phyloP scores from a whole-genome alignment of 2,329 filamentous ascomycete genomes.

The Aspergillus pseudonomiae region DNA sequence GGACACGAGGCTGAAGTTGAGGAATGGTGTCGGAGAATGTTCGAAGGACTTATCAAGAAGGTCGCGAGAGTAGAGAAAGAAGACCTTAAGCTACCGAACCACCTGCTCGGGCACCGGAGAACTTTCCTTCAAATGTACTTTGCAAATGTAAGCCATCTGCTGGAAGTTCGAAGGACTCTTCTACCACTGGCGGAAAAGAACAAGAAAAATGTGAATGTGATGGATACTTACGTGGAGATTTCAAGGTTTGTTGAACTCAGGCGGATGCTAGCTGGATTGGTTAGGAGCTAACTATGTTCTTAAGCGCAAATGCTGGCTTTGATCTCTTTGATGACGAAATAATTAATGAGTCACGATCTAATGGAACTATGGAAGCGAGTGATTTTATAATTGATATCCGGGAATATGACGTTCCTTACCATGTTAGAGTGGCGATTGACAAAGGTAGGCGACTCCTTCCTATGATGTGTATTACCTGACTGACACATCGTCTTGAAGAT shows the following conservation, averaged over 20 bases:
- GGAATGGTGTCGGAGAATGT: slow-evolving; percentile 84
- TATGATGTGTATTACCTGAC: slow-evolving; percentile 8
- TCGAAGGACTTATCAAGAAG: slow-evolving; percentile 78
- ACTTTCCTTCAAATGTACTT: slow-evolving; percentile 88
- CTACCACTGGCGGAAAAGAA: slow-evolving; percentile 95
- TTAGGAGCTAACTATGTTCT: slow-evolving; percentile 27
- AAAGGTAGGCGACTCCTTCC: slow-evolving; percentile 58
- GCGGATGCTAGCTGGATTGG: not conserved
- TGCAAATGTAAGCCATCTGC: slow-evolving; percentile 80
- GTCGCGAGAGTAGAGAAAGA: slow-evolving; percentile 84
- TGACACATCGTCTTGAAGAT: slow-evolving; percentile 57
- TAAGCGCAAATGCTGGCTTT: slow-evolving; percentile 75
- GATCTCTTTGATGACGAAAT: slow-evolving; percentile 94
- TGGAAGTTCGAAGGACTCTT: slow-evolving; percentile 81
- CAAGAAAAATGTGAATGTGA: slow-evolving; percentile 91
- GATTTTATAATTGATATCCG: slow-evolving; percentile 98
- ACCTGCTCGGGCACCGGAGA: slow-evolving; percentile 85
- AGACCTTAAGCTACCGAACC: slow-evolving; percentile 92
- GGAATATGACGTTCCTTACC: slow-evolving; percentile 99
- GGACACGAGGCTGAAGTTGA: slow-evolving; percentile 91
- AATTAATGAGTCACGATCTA: slow-evolving; percentile 77
- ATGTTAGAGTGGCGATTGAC: slow-evolving; percentile 98
- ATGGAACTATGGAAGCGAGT: slow-evolving; percentile 82
- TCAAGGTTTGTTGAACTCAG: slow-evolving; percentile 62
- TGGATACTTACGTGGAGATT: slow-evolving; percentile 98